These are phyloP conservation scores for Claviceps monticola DNA, from an alignment of 2,329 filamentous ascomycete species.

Conservation along the genomic window DNA sequence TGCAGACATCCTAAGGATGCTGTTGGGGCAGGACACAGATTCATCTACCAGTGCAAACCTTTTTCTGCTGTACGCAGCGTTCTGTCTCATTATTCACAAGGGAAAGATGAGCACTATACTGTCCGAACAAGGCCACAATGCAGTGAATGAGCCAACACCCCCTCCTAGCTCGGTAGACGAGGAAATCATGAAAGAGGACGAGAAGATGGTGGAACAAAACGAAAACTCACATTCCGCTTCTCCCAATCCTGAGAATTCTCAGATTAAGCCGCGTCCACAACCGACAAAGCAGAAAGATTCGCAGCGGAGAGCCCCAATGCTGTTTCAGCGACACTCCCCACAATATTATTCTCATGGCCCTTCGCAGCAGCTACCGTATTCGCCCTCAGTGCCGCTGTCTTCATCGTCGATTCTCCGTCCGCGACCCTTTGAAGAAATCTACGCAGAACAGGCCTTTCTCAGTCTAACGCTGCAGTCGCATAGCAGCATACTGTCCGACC, in stretches of 20 bases:
- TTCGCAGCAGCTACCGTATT: not conserved
- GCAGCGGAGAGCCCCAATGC: not conserved
- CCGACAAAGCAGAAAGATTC: not conserved
- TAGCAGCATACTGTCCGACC: conserved; percentile 20
- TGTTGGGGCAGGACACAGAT: not conserved
- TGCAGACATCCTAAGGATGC: not conserved
- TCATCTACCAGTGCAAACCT: not conserved
- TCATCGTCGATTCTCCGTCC: conserved; percentile 18
- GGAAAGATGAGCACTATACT: conserved; percentile 1
- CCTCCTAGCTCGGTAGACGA: conserved; percentile 1
- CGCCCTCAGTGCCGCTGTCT: not conserved
- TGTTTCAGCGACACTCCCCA: not conserved
- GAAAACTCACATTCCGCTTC: not conserved
- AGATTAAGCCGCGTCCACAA: not conserved
- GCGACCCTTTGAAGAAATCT: conserved; percentile 27
- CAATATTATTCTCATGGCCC: not conserved
- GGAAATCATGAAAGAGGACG: not conserved
- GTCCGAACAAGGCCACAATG: conserved; percentile 2
- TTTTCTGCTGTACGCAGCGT: not conserved
- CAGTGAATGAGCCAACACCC: conserved; percentile 1
- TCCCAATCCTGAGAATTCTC: not conserved
- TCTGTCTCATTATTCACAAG: not conserved
- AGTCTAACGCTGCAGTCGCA: conserved; percentile 26
- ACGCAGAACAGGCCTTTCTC: conserved; percentile 34
- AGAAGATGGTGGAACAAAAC: not conserved